Evolutionary conservation across 345 rosid genomes (phyloP), one percentile per base, ranked within the genome.

Genomic region (Lepidium aucheri): DNA sequence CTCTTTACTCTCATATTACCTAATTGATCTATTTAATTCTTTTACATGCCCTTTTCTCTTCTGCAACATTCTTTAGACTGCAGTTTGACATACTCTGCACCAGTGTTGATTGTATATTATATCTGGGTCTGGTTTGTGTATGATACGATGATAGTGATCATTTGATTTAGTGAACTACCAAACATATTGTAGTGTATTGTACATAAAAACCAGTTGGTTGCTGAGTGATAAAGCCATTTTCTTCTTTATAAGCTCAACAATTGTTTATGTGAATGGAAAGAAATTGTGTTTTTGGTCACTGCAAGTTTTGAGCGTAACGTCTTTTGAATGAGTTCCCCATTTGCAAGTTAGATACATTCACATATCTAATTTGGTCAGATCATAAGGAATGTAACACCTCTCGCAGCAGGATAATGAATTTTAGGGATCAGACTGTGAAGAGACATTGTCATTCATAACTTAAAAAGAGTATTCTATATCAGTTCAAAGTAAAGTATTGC

Each of bases 401-500:
- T 46, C 26, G 20, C 16, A 39, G 7, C 22, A 58, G 40, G 8
- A 40, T 32, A 32, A 51, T 33, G 53, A 18, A 40, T n/a, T 6
- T 30, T 41, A 22, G 11, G 16, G 7, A 28, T 58, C 20, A 60
- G 60, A 34, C 3, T 14, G 32, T 20, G 53, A 44, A 5, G 38
- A 34, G 46, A 35, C 51, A 63, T 38, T 11, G 16, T 43, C n/a
- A 70, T 8, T 53, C n/a, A 62, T 11, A 24, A 45, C 30, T 46
- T 34, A 49, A 33, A 33, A 41, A 34, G 39, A 49, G 17, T 49
- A 12, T 36, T 28, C 1, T 49, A 65, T 33, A 51, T 65, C 1
- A 66, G 39, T 51, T 50, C 35, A 60, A 73, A 73, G 77, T 66
- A 20, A 66, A 59, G 53, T 53, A 67, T 53, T 36, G 43, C 68